Evolutionary conservation across 2,329 filamentous ascomycete genomes (phyloP).

Genomic region (Arthrobotrys sphaeroides): DNA sequence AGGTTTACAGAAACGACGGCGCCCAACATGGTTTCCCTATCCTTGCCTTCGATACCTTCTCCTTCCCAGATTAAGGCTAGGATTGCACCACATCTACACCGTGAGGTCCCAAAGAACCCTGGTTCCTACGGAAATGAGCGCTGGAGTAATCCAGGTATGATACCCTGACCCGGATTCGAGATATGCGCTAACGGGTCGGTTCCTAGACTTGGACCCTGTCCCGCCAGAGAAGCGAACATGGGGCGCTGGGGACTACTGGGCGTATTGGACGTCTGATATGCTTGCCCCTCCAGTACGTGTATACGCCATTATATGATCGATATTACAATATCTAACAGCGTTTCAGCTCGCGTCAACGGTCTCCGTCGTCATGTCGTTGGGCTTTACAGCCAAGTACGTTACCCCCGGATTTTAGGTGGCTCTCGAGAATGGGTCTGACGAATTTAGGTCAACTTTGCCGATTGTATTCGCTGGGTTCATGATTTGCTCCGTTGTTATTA

Average conservation of each 20-base stretch:
- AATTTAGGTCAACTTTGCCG: slow-evolving; percentile 61
- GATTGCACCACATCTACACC: slow-evolving; percentile 61
- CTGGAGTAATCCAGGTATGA: slow-evolving; percentile 65
- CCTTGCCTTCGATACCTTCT: slow-evolving; percentile 47
- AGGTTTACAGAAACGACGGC: slow-evolving; percentile 5
- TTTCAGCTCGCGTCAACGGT: slow-evolving; percentile 45
- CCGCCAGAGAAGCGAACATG: slow-evolving; percentile 64
- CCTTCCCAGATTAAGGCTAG: slow-evolving; percentile 60
- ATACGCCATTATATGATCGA: background rate
- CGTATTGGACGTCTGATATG: slow-evolving; percentile 66
- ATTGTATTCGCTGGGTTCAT: slow-evolving; percentile 65
- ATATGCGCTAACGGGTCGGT: slow-evolving; percentile 56
- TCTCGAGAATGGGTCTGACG: slow-evolving; percentile 2
- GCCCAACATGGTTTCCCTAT: slow-evolving; percentile 49
- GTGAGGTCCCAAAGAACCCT: slow-evolving; percentile 61
- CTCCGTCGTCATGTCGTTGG: slow-evolving; percentile 62
- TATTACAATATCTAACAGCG: background rate
- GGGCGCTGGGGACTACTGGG: slow-evolving; percentile 66
- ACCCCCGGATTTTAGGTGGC: background rate
- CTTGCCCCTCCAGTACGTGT: slow-evolving; percentile 61
- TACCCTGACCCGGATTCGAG: slow-evolving; percentile 59
- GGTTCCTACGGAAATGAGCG: slow-evolving; percentile 61
- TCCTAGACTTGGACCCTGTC: slow-evolving; percentile 56
- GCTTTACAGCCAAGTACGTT: slow-evolving; percentile 63
- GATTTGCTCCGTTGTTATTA: slow-evolving; percentile 65